phyloP scores from a whole-genome alignment of 495 filamentous ascomycete genomes.

The Hyaloscypha hepaticicola region DNA sequence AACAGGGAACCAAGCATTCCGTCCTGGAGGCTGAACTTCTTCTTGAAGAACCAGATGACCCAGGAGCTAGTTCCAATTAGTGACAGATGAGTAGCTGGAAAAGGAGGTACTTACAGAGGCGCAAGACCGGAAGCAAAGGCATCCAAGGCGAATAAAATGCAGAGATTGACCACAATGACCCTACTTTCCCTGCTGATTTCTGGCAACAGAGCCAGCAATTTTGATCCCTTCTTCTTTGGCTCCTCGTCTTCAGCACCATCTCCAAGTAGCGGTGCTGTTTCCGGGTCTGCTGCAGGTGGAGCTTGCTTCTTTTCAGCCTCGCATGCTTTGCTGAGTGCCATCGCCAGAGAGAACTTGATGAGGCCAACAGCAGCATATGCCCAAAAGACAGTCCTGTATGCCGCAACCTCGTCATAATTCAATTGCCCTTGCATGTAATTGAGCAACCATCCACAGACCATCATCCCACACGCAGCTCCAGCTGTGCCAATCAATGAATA shows the following conservation, averaged over 20 bases:
- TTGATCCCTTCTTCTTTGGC: conserved; percentile 25
- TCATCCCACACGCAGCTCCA: conserved; percentile 63
- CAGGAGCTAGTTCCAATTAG: conserved; percentile 46
- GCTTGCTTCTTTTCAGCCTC: conserved; percentile 49
- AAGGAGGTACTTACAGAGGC: conserved; percentile 49
- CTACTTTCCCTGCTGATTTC: conserved; percentile 57
- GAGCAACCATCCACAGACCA: conserved; percentile 65
- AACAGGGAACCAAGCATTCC: conserved; percentile 71
- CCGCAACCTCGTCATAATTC: conserved; percentile 54
- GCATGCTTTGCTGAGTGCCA: conserved; percentile 57
- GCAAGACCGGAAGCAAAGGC: conserved; percentile 78
- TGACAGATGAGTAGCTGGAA: background rate
- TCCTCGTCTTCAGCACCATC: conserved; percentile 24
- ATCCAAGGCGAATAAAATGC: conserved; percentile 75
- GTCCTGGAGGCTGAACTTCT: conserved; percentile 69
- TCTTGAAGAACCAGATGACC: conserved; percentile 75
- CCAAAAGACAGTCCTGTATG: conserved; percentile 70
- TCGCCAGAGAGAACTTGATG: conserved; percentile 61
- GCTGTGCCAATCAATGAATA: conserved; percentile 67
- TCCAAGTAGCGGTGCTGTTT: conserved; percentile 49
- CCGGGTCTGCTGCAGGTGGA: conserved; percentile 27
- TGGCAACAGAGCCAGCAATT: conserved; percentile 35
- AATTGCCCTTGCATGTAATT: conserved; percentile 47
- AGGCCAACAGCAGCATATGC: conserved; percentile 65
- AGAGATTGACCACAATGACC: conserved; percentile 64